A percentile compares a stretch with the other conserved stretches of the same genome.
These are phyloP conservation scores for Logfia minima DNA, from an alignment of 129 eudicot genomes.

Conservation along the genomic window DNA sequence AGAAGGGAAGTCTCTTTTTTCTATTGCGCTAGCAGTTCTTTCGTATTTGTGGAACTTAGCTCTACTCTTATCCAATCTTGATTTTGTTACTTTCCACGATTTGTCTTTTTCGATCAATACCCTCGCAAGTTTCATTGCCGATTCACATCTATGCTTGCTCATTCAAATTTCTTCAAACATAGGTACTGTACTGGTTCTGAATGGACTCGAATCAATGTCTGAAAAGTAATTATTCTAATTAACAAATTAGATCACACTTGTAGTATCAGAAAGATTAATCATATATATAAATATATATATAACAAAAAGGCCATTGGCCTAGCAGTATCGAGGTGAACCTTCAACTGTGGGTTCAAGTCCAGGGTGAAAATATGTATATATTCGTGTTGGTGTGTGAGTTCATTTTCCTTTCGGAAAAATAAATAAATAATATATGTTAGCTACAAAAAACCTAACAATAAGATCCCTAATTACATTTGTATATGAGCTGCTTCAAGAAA, in stretches of 20 bases:
- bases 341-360: too few species aligned
- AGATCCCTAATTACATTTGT: background rate
- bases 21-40: background rate
- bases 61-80: slow-evolving; percentile 6
- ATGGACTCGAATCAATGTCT: slow-evolving; percentile 6
- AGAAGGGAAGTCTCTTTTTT: background rate
- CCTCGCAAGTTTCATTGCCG: slow-evolving; percentile 21
- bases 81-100: slow-evolving; percentile 24
- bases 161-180: slow-evolving; percentile 13
- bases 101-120: slow-evolving; percentile 9
- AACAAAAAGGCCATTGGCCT: too few species aligned
- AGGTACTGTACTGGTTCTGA: slow-evolving; percentile 15
- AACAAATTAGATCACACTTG: background rate
- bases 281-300: background rate
- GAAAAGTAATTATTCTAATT: background rate
- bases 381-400: too few species aligned
- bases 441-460: background rate
- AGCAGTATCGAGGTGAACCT: too few species aligned
- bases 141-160: slow-evolving; percentile 16
- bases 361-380: too few species aligned
- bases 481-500: slow-evolving; percentile 12
- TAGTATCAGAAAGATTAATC: background rate
- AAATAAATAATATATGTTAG: background rate
- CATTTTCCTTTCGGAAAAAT: too few species aligned
- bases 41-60: background rate